A percentile compares a stretch with the other conserved stretches of the same genome.
Evolutionary conservation across 352 stramenopile genomes (phyloP).

Genomic region (Pilasporangium apinafurcum): DNA sequence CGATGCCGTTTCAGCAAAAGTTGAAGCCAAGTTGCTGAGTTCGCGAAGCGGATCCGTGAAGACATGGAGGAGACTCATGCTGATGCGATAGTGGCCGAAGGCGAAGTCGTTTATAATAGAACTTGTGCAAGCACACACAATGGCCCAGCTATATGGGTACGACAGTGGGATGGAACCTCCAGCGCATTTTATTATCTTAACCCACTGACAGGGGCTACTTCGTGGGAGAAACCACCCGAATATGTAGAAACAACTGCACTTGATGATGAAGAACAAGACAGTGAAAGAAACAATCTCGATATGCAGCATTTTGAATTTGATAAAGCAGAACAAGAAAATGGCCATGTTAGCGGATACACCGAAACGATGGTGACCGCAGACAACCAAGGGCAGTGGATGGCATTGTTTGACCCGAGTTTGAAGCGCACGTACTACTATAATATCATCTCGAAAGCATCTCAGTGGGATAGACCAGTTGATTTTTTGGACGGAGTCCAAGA

Average conservation of each 20-base stretch:
- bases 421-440: constrained; percentile 49
- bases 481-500: constrained; percentile 25
- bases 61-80: too few relatives aligned
- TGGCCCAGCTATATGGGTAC: constrained; percentile 20
- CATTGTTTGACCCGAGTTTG: constrained; percentile 36
- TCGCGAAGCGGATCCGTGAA: too few relatives aligned
- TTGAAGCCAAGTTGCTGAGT: too few relatives aligned
- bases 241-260: constrained; percentile 15
- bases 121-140: too few relatives aligned
- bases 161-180: constrained; percentile 19
- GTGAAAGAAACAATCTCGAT: too few relatives aligned
- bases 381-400: constrained; percentile 26
- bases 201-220: constrained; percentile 17
- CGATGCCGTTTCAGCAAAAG: too few relatives aligned
- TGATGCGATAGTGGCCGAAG: too few relatives aligned
- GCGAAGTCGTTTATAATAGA: too few relatives aligned
- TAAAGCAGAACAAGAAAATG: too few relatives aligned
- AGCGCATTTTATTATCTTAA: constrained; percentile 28
- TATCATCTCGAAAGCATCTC: constrained; percentile 16
- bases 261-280: constrained; percentile 1
- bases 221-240: constrained; percentile 15
- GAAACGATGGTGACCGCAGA: background rate
- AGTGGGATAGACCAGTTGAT: constrained; percentile 34
- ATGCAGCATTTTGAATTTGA: too few relatives aligned
- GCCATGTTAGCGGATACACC: too few relatives aligned